phyloP scores from a whole-genome alignment of 441 rosid genomes.

The Populus tomentosa region DNA sequence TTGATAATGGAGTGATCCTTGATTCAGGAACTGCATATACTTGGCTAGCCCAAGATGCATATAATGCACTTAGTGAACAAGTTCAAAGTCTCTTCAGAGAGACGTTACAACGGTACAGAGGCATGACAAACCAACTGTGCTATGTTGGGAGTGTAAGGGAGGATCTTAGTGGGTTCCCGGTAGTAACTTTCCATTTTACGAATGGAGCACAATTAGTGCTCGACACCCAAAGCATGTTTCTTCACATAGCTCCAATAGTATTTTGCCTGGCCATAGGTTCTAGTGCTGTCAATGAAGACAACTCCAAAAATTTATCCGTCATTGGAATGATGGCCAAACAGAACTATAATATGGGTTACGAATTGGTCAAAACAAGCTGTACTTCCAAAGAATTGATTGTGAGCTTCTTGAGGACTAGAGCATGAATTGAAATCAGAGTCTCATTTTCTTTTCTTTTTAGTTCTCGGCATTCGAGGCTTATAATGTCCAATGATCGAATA shows the following conservation, averaged over 20 bases:
- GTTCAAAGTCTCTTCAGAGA: constrained; percentile 22
- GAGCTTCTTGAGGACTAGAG: constrained; percentile 16
- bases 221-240: constrained; percentile 9
- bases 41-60: constrained; percentile 25
- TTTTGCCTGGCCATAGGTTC: too few species aligned
- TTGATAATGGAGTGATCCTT: constrained; percentile 19
- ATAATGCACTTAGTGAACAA: constrained; percentile 17
- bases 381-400: constrained; percentile 19
- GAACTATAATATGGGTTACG: constrained; percentile 21
- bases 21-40: constrained; percentile 29
- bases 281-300: neutral
- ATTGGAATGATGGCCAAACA: constrained; percentile 24
- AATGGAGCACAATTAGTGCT: constrained; percentile 22
- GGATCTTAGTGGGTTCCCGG: constrained; percentile 24
- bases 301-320: neutral
- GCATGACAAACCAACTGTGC: constrained; percentile 16
- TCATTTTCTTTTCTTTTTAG: too few species aligned
- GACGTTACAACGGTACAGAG: neutral
- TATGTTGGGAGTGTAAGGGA: constrained; percentile 14
- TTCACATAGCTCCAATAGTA: neutral
- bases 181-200: constrained; percentile 18
- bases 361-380: constrained; percentile 1
- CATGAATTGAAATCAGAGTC: neutral
- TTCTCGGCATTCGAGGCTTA: neutral
- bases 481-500: neutral